These are phyloP conservation scores for Asterionellopsis glacialis DNA, from an alignment of 108 stramenopile species.

Conservation along the genomic window DNA sequence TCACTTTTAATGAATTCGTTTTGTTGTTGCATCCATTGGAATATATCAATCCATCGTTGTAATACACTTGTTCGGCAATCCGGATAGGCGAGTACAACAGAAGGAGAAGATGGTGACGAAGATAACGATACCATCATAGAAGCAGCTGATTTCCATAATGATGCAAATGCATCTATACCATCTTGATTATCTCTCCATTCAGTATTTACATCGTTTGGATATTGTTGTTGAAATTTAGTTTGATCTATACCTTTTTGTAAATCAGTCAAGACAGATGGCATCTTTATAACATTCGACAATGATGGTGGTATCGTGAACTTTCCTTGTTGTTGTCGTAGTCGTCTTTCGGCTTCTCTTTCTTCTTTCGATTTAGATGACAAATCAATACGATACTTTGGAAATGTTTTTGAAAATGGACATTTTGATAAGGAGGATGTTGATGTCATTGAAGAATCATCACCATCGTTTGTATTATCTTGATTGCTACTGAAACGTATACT, in stretches of 20 bases:
- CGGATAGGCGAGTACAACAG: slow-evolving; percentile 2
- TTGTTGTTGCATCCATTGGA: slow-evolving; percentile 21
- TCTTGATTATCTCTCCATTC: background rate
- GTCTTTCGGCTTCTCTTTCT: no score
- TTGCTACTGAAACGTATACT: no score
- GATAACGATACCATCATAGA: background rate
- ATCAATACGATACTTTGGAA: slow-evolving; percentile 55
- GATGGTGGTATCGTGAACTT: background rate
- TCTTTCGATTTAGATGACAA: slow-evolving; percentile 2
- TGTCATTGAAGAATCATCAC: background rate
- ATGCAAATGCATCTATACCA: slow-evolving; percentile 14
- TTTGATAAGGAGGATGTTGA: background rate
- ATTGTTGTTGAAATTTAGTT: slow-evolving; percentile 11
- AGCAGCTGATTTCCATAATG: slow-evolving; percentile 22
- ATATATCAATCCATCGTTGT: slow-evolving; percentile 38
- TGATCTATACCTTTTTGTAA: slow-evolving; percentile 8
- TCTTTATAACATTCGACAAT: slow-evolving; percentile 9
- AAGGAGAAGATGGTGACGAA: no score
- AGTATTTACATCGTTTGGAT: background rate
- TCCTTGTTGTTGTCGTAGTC: no score
- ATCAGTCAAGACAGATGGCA: slow-evolving; percentile 9
- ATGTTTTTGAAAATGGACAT: slow-evolving; percentile 42
- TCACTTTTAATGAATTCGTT: slow-evolving; percentile 12
- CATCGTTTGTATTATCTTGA: no score
- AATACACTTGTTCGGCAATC: slow-evolving; percentile 15